Conservation (phyloP, 768 basidiomycete species). For the Podaxis sp. region DNA sequence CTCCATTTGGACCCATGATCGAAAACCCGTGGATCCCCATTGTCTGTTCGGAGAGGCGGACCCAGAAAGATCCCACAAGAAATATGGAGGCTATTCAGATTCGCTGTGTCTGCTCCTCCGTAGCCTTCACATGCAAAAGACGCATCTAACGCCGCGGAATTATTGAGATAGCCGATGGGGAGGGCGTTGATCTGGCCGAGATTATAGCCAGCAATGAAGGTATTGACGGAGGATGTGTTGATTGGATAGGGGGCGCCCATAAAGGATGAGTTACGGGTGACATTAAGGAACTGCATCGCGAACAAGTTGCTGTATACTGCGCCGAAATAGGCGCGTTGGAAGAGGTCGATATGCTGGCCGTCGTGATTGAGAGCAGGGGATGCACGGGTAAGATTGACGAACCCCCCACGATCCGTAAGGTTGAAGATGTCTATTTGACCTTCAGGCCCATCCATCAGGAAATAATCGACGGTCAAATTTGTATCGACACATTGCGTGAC, state of each 20-base stretch:
- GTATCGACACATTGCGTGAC: conserved; percentile 23
- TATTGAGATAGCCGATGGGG: neutral
- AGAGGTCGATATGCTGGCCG: conserved; percentile 21
- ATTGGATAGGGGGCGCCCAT: neutral
- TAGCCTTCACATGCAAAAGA: conserved; percentile 18
- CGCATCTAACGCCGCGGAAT: neutral
- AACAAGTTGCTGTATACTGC: neutral
- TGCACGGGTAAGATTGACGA: conserved; percentile 17
- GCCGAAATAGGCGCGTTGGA: neutral
- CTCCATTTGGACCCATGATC: conserved; percentile 20
- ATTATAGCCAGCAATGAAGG: neutral
- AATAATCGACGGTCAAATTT: conserved; percentile 24
- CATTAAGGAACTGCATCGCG: neutral
- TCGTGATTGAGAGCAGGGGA: conserved; percentile 18
- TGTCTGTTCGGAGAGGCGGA: conserved; percentile 20
- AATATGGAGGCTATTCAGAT: conserved; percentile 22
- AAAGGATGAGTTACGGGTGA: neutral
- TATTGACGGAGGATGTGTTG: neutral
- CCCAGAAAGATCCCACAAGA: conserved; percentile 19
- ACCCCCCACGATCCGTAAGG: conserved; percentile 22
- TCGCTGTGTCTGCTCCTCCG: conserved; percentile 19
- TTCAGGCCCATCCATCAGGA: conserved; percentile 3
- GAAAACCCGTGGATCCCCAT: conserved; percentile 17
- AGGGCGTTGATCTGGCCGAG: neutral
- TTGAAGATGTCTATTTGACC: conserved; percentile 7